phyloP scores from a whole-genome alignment of 169 alveolate genomes.

The Cryptosporidium meleagridis region DNA sequence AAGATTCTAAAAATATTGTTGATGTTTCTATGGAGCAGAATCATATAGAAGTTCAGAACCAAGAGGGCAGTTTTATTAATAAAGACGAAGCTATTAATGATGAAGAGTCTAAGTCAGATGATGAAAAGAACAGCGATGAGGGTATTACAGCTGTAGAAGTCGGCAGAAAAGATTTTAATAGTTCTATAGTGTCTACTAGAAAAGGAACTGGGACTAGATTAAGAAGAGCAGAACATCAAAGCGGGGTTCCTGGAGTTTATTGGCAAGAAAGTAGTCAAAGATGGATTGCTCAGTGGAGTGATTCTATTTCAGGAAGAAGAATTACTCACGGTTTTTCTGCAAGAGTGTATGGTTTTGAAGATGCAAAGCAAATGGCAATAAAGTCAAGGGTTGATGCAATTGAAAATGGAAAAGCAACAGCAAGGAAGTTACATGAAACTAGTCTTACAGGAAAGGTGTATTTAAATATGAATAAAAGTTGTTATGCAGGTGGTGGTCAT shows the following conservation, averaged over 20 bases:
- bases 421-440: conserved; percentile 66
- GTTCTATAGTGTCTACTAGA: neutral
- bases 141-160: neutral
- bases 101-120: neutral
- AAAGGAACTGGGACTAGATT: conserved; percentile 23
- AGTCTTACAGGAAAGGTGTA: conserved; percentile 7
- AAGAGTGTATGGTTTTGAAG: conserved; percentile 72
- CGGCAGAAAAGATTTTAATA: neutral
- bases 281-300: conserved; percentile 75
- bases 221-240: conserved; percentile 70
- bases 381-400: conserved; percentile 71
- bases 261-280: conserved; percentile 75
- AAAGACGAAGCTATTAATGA: conserved; percentile 4
- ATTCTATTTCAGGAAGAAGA: conserved; percentile 72
- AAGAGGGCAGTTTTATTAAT: neutral
- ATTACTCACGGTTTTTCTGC: conserved; percentile 75
- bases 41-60: neutral
- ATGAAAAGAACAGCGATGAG: neutral
- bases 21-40: neutral
- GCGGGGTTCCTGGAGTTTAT: conserved; percentile 75
- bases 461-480: conserved; percentile 7
- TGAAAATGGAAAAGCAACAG: conserved; percentile 72
- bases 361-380: conserved; percentile 74
- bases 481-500: neutral
- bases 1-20: neutral